These are phyloP conservation scores for Mycena capillaripes DNA, from an alignment of 768 basidiomycete species.

Conservation along the genomic window DNA sequence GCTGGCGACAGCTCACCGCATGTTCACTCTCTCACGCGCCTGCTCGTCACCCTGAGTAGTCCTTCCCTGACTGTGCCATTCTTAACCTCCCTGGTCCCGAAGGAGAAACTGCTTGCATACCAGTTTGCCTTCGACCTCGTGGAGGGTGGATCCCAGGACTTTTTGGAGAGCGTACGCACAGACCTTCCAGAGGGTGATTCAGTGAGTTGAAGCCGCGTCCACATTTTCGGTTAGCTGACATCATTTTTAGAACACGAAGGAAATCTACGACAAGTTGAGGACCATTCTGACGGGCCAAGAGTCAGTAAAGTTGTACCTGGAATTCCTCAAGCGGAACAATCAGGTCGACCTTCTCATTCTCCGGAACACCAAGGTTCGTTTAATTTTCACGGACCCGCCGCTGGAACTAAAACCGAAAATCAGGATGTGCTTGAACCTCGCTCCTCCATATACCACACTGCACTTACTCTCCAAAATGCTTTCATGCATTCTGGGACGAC, in stretches of 20 bases:
- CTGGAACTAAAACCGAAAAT: not conserved
- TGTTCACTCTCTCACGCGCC: conserved; percentile 85
- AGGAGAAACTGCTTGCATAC: conserved; percentile 86
- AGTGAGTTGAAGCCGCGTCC: conserved; percentile 53
- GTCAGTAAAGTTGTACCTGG: conserved; percentile 92
- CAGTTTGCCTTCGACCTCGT: conserved; percentile 97
- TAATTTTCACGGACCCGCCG: not conserved
- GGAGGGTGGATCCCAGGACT: conserved; percentile 95
- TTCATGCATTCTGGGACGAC: conserved; percentile 99
- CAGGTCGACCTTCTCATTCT: conserved; percentile 92
- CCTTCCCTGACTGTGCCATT: conserved; percentile 84
- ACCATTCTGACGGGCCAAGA: conserved; percentile 92
- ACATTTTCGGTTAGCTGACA: conserved; percentile 8
- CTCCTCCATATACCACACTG: conserved; percentile 97
- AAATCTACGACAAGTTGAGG: conserved; percentile 80
- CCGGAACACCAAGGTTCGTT: conserved; percentile 87
- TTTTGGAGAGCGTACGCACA: conserved; percentile 81
- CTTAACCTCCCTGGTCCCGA: conserved; percentile 77
- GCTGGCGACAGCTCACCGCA: conserved; percentile 82
- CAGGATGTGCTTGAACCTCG: conserved; percentile 93
- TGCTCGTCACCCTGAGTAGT: conserved; percentile 90
- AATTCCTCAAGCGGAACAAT: conserved; percentile 96
- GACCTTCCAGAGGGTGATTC: conserved; percentile 78
- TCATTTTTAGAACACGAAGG: conserved; percentile 64
- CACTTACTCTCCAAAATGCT: conserved; percentile 95